phyloP scores from a whole-genome alignment of 1,284 basidiomycete genomes.

The Leccinum colubrinum region DNA sequence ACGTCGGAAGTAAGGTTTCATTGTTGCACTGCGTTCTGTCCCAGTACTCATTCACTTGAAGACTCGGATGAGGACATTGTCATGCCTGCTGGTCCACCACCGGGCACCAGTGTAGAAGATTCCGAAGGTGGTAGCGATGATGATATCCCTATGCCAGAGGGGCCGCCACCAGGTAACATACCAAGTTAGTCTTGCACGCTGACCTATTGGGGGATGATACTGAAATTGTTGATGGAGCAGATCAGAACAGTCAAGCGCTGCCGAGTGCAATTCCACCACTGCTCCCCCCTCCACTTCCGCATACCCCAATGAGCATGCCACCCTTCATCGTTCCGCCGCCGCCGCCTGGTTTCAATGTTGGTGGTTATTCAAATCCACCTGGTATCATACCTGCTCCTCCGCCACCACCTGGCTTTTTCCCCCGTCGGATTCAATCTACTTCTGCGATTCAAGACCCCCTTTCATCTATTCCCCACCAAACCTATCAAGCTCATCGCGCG shows the following conservation, averaged over 20 bases:
- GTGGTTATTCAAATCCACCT: conserved; percentile 23
- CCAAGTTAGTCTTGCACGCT: conserved; percentile 20
- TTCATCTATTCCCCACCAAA: conserved; percentile 61
- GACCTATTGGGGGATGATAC: conserved; percentile 5
- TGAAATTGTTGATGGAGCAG: conserved; percentile 16
- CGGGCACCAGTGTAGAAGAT: conserved; percentile 44
- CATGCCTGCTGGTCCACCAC: conserved; percentile 73
- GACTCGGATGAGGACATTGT: conserved; percentile 56
- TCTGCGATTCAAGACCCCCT: conserved; percentile 62
- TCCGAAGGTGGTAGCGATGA: conserved; percentile 56
- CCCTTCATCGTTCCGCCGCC: conserved; percentile 28
- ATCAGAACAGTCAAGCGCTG: conserved; percentile 19
- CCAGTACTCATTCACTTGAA: conserved; percentile 9
- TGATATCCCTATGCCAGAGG: conserved; percentile 86
- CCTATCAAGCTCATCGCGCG: conserved; percentile 58
- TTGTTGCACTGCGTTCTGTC: conserved; percentile 3
- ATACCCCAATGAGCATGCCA: conserved; percentile 14
- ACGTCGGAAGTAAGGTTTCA: conserved; percentile 41
- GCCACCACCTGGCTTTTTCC: conserved; percentile 42
- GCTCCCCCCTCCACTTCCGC: conserved; percentile 31
- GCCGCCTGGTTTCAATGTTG: conserved; percentile 18
- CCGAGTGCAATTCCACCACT: conserved; percentile 7
- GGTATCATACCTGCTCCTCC: conserved; percentile 30
- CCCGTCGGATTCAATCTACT: conserved; percentile 46
- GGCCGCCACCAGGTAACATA: conserved; percentile 57